Base-by-base conservation (phyloP, 768 basidiomycete genomes). In the Boletus bicolor region DNA sequence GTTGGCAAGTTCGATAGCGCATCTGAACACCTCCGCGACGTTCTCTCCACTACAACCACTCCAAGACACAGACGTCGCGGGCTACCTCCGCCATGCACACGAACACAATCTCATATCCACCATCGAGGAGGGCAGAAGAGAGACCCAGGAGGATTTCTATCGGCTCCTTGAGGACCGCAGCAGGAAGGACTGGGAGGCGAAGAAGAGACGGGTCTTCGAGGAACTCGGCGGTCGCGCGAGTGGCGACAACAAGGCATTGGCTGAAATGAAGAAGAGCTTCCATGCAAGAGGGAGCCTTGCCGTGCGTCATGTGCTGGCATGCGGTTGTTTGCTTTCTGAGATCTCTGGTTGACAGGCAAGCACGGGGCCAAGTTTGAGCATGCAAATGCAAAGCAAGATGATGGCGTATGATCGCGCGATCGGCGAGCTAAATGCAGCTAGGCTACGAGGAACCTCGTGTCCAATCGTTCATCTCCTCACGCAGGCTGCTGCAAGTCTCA, bases 71-170 rank as follows among this genome's bases (percentile, higher is more conserved):
- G 94, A 97, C 67, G 89, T 96, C 49, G 84, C 89, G 35, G 92
- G 92, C n/a, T 95, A 91, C 68, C 83, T 96, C 24, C 88, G 91
- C n/a, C 90, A 93, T 71, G 90, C 91, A 1, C 92, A 96, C 65
- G 94, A 98, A 67, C 93, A 95, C 69, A 92, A 91, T 59, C 84
- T 98, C 53, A 93, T 96, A 55, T 91, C 91, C 2, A 92, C 94
- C 1, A 94, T 98, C 53, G 93, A 96, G 66, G 91, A 96, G 67
- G 89, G 87, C 2, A 76, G 93, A 41, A 83, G 86, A 59, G 85
- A 91, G 62, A 95, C 93, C 0, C 89, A 93, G 65, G 81, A 87
- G 57, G 84, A 88, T 61, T 95, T 95, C 63, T 93, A 94, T 67
- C 81, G 83, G 28, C 82, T 87, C 34, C 73, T 95, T 34, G 87